Evolutionary conservation across 164 flowering plant species (phyloP).

Genomic region (Liriodendron chinense): DNA sequence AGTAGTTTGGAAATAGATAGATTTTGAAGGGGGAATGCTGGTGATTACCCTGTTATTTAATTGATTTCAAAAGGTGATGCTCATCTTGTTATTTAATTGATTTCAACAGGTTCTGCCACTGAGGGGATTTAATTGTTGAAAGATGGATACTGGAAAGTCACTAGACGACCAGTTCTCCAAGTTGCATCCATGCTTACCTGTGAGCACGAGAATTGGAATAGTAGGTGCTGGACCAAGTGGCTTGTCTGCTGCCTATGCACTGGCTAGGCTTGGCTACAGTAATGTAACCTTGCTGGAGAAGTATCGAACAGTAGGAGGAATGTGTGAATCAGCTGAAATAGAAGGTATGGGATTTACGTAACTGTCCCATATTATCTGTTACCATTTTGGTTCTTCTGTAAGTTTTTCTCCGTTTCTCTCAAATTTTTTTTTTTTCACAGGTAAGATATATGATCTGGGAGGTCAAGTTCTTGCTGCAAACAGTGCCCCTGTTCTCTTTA

Average conservation of each 20-base stretch:
- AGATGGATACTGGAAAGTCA: slow-evolving; percentile 48
- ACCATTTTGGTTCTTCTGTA: background rate
- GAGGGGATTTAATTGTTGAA: slow-evolving; percentile 2
- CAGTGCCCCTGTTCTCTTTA: slow-evolving; percentile 70
- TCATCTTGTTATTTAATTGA: background rate
- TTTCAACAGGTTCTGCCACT: slow-evolving; percentile 11
- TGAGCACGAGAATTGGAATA: slow-evolving; percentile 59
- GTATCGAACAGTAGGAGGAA: slow-evolving; percentile 63
- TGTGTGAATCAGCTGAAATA: slow-evolving; percentile 75
- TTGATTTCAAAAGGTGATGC: no score
- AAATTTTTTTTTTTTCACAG: slow-evolving; percentile 37
- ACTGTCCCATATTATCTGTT: background rate
- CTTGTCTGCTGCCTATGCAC: slow-evolving; percentile 74
- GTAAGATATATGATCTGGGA: slow-evolving; percentile 71
- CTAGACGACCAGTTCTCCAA: slow-evolving; percentile 66
- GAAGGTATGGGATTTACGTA: slow-evolving; percentile 40
- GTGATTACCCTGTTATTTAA: no score
- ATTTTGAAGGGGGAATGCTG: no score
- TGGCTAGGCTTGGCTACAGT: slow-evolving; percentile 59
- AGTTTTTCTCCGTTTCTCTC: background rate
- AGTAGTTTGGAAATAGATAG: no score
- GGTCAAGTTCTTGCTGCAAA: slow-evolving; percentile 86
- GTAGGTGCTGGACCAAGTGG: slow-evolving; percentile 87
- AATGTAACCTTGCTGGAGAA: slow-evolving; percentile 64
- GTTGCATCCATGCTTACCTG: slow-evolving; percentile 64